Percentiles rank a stretch among this genome's conserved stretches.
phyloP scores from a whole-genome alignment of 2,329 filamentous ascomycete species.

The Epichloe festucae region DNA sequence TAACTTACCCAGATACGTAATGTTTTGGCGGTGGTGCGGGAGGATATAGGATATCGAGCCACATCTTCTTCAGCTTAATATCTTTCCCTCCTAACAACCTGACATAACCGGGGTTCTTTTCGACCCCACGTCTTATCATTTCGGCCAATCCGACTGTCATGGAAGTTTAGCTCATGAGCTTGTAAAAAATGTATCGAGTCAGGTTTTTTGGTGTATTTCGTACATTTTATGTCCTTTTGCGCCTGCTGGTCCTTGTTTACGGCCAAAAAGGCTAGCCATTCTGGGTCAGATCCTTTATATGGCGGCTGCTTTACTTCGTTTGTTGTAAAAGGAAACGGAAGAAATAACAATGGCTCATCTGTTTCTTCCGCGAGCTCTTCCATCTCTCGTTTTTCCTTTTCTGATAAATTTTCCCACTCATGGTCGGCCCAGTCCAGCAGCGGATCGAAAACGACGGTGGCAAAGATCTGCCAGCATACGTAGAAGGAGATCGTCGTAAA shows the following conservation, averaged over 20 bases:
- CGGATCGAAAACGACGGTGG: constrained; percentile 31
- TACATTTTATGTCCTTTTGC: constrained; percentile 34
- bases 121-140: constrained; percentile 24
- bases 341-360: constrained; percentile 36
- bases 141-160: constrained; percentile 18
- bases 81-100: constrained; percentile 30
- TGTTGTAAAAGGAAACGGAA: constrained; percentile 49
- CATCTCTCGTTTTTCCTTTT: constrained; percentile 29
- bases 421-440: constrained; percentile 29
- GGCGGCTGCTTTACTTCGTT: constrained; percentile 32
- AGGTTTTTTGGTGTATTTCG: constrained; percentile 8
- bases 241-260: constrained; percentile 40
- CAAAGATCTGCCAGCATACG: constrained; percentile 30
- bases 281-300: constrained; percentile 45
- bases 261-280: constrained; percentile 48
- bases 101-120: constrained; percentile 28
- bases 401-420: constrained; percentile 27
- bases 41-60: constrained; percentile 51
- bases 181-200: neutral
- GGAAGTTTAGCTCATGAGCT: neutral
- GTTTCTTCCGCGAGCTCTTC: constrained; percentile 29
- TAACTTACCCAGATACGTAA: constrained; percentile 42
- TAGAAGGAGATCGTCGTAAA: constrained; percentile 22
- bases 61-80: constrained; percentile 36
- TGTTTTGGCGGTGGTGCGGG: constrained; percentile 44